Evolutionary conservation across 148 eudicot species (phyloP), one percentile per base, ranked within the genome.

Genomic region (Vaccinium macrocarpon): DNA sequence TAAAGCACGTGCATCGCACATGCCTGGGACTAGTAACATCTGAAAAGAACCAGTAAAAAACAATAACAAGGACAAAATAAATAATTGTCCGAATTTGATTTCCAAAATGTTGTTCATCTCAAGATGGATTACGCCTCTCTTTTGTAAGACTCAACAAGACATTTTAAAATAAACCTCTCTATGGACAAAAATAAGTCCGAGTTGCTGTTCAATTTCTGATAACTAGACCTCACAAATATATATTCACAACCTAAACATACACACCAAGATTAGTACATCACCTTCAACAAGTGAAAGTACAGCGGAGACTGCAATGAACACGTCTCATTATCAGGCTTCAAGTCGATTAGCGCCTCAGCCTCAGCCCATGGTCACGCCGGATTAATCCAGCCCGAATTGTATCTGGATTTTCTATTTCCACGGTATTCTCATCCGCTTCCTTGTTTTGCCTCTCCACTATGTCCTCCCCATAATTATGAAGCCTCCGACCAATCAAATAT

Each of bases 401-500:
- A 85, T 82, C 79, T 6, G 89, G 76, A 82, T 75, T 56, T 57
- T 84, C 87, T 11, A 72, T 23, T 83, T 89, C 90, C n/a, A 77
- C 12, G 13, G 73, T 25, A 50, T 27, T 68, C 73, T 68, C 73
- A 13, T 85, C 83, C 4, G 25, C 87, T 9, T 73, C 76, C 42
- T 75, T 85, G 2, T 52, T 50, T 52, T 50, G 88, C 85, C 84
- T 90, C 74, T 50, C 81, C 46, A 82, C 64, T 19, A 5, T 32
- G 14, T 82, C 87, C 86, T 97, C 98, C 68, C 98, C 98, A 79
- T 68, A 97, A 86, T 97, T 92, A 85, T 97, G 98, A 82, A 97
- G 99, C 83, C 96, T 89, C 10, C 99, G 97, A 19, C 99, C 99
- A 46, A 97, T 86, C 84, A 97, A 89, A 85, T 97, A 95, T 1